These are phyloP conservation scores for Coemansia sp. DNA, from an alignment of 192 early-diverging fungal species.

Conservation along the genomic window DNA sequence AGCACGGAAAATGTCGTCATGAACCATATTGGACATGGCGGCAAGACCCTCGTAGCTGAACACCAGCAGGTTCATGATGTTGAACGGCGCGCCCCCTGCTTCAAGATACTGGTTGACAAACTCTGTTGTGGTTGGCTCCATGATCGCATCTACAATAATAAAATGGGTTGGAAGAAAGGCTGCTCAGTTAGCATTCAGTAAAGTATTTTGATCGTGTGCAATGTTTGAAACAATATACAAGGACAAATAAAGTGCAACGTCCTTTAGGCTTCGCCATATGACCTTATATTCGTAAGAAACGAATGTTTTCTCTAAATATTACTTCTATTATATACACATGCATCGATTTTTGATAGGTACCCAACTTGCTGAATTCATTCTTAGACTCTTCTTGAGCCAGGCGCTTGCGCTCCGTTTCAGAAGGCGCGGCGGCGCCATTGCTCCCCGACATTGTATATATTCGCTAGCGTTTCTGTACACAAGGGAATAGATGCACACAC, in stretches of 20 bases:
- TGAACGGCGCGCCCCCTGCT: slow-evolving; percentile 50
- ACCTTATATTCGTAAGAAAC: no score
- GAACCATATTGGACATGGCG: slow-evolving; percentile 44
- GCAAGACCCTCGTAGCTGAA: slow-evolving; percentile 48
- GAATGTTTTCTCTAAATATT: not conserved
- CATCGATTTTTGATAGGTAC: slow-evolving; percentile 34
- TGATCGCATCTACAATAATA: slow-evolving; percentile 48
- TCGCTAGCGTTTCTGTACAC: not conserved
- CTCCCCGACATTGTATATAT: slow-evolving; percentile 6
- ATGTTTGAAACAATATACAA: no score
- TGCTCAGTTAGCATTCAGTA: no score
- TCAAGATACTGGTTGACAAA: slow-evolving; percentile 44
- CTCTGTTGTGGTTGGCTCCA: slow-evolving; percentile 41
- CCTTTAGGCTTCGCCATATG: no score
- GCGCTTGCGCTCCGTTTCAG: slow-evolving; percentile 33
- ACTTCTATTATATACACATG: not conserved
- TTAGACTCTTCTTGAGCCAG: slow-evolving; percentile 38
- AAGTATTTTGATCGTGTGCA: no score
- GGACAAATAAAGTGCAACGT: no score
- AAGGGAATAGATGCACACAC: not conserved
- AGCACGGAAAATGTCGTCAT: slow-evolving; percentile 15
- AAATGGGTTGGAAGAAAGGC: not conserved
- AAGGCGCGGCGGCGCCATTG: slow-evolving; percentile 7
- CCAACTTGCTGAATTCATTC: slow-evolving; percentile 32
- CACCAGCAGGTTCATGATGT: slow-evolving; percentile 41